A percentile compares a stretch with the other conserved stretches of the same genome.
phyloP scores from a whole-genome alignment of 208 protist genomes.

The Wallacemonas sp. region DNA sequence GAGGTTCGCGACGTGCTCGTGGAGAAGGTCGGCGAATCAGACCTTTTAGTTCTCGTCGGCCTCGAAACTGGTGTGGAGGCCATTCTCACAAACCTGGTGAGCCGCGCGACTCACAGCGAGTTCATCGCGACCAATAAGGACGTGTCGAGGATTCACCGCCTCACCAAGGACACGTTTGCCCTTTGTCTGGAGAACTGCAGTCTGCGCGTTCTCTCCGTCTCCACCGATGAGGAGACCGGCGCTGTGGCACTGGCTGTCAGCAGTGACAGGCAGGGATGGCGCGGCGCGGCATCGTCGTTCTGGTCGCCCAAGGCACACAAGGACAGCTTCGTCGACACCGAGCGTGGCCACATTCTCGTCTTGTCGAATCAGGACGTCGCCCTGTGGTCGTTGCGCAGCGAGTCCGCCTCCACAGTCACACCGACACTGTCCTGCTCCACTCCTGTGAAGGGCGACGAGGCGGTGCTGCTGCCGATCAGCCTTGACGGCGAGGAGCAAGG shows the following conservation, averaged over 20 bases:
- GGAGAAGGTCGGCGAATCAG: constrained; percentile 29
- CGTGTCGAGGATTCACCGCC: constrained; percentile 37
- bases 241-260: constrained; percentile 4
- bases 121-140: constrained; percentile 36
- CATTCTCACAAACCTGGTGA: constrained; percentile 11
- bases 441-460: constrained; percentile 4
- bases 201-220: constrained; percentile 27
- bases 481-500: constrained; percentile 10
- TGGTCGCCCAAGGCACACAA: constrained; percentile 23
- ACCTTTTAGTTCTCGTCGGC: constrained; percentile 54
- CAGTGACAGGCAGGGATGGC: constrained; percentile 15
- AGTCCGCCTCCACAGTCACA: background rate
- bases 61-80: constrained; percentile 49
- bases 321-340: constrained; percentile 50
- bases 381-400: constrained; percentile 28
- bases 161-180: constrained; percentile 52
- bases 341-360: constrained; percentile 35
- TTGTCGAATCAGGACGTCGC: constrained; percentile 31
- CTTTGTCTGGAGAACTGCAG: constrained; percentile 67
- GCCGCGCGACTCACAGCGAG: constrained; percentile 8
- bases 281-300: constrained; percentile 5
- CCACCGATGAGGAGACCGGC: background rate
- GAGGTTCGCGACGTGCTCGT: constrained; percentile 57
- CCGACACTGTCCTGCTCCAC: constrained; percentile 14
- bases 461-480: constrained; percentile 20